Percentiles rank a stretch among this genome's conserved stretches.
Conservation (phyloP, 2,329 filamentous ascomycete genomes). For the Setomelanomma holmii region DNA sequence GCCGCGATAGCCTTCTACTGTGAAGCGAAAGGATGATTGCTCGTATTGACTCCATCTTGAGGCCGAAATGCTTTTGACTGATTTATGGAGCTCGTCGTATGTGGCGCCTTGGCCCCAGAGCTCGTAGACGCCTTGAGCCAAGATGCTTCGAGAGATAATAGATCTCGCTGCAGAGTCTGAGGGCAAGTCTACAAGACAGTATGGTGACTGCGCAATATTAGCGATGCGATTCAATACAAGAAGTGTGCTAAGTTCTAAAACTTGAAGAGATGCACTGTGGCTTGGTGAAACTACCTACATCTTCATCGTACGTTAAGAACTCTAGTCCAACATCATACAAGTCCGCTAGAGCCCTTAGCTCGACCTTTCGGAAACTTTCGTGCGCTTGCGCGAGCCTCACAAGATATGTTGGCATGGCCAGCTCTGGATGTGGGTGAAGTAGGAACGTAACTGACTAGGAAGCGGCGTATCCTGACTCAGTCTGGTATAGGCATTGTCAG, state of each 20-base stretch:
- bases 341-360: conserved; percentile 80
- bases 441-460: not conserved
- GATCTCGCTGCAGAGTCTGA: conserved; percentile 68
- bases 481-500: conserved; percentile 30
- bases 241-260: not conserved
- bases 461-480: conserved; percentile 5
- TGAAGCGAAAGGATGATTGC: conserved; percentile 78
- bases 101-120: conserved; percentile 79
- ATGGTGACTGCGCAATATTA: conserved; percentile 78
- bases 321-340: conserved; percentile 72
- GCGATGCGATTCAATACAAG: conserved; percentile 7
- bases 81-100: conserved; percentile 72
- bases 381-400: conserved; percentile 89
- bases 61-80: conserved; percentile 65
- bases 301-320: conserved; percentile 75
- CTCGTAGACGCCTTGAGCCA: conserved; percentile 84
- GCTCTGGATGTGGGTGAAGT: not conserved
- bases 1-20: conserved; percentile 81
- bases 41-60: conserved; percentile 73
- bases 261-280: not conserved
- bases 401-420: conserved; percentile 70
- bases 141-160: conserved; percentile 78
- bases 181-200: conserved; percentile 75
- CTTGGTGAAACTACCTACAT: conserved; percentile 62
- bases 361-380: conserved; percentile 86